Evolutionary conservation across 148 eudicot species (phyloP).

Genomic region (Diospyros lotus): DNA sequence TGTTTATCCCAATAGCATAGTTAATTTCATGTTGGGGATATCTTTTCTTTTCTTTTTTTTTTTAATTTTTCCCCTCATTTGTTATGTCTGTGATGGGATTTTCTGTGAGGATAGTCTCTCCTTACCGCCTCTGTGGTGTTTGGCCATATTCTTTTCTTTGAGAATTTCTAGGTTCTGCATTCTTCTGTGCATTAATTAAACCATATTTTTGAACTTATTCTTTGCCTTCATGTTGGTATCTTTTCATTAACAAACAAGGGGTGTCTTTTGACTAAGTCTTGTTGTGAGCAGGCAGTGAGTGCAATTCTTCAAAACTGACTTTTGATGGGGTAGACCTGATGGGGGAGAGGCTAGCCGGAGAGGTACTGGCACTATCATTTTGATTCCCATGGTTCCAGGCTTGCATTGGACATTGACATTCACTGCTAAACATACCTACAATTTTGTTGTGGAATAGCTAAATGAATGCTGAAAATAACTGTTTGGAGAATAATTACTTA

Average conservation of each 20-base stretch:
- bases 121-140: neutral
- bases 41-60: neutral
- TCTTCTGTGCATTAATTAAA: too few species aligned
- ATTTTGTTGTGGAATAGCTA: too few species aligned
- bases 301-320: constrained; percentile 72
- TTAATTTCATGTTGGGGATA: neutral
- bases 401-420: neutral
- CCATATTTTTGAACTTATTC: too few species aligned
- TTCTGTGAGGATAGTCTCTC: neutral
- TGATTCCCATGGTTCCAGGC: constrained; percentile 5
- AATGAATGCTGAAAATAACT: too few species aligned
- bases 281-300: constrained; percentile 61
- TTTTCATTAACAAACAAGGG: neutral
- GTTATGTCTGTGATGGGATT: neutral
- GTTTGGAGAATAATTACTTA: constrained; percentile 1
- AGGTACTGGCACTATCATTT: constrained; percentile 56
- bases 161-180: constrained; percentile 3
- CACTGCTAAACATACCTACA: neutral
- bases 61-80: too few species aligned
- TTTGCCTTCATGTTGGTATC: too few species aligned
- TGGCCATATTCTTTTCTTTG: neutral
- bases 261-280: constrained; percentile 3
- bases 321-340: constrained; percentile 90
- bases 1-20: neutral
- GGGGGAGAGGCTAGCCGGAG: constrained; percentile 90